Base-by-base conservation (phyloP, 345 rosid genomes). In the Citrus sp. region DNA sequence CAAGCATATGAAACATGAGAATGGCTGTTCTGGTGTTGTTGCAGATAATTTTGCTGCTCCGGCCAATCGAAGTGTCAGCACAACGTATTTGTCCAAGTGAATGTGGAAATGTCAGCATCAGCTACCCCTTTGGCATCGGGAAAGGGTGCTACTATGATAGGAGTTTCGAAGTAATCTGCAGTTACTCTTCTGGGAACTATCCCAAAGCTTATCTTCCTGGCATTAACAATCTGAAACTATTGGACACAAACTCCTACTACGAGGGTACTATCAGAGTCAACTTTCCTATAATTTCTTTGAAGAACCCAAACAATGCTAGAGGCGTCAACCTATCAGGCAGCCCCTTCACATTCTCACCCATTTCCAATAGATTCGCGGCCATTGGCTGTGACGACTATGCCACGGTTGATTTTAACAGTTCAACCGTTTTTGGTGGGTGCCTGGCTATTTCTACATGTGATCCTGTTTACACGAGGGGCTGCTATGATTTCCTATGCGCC, bases 1-100 rank as follows among this genome's bases (percentile, higher is more conserved):
- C 46, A 40, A 0, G 46, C 46, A 2, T 7, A 40, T 9, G 46
- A 42, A 42, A 42, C 14, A 0, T 24, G 12, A 25, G 9, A 59
- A 25, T 25, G 64, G 32, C 7, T 25, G 14, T 60, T 25, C 64
- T 60, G 64, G 28, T 60, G 25, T 60, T 60, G 28, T 60, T 60
- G 32, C 18, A 60, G 32, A 10, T 60, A 13, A 60, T 60, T n/a
- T 60, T 60, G 64, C 25, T 60, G 5, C 3, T 10, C 14, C 4
- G 18, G 30, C 30, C 27, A 10, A 25, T 25, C 32, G 12, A 60
- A 24, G 64, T 10, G 14, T 42, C 64, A 24, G 1, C 64, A 12
- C 6, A 24, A 13, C 7, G 0, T 13, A 0, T 0, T 13, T 51
- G 56, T 51, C 5, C 0, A 51, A 51, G 21, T 1, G 2, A 0